Evolutionary conservation across 805 yeast genomes (phyloP).

Genomic region (Saccharomycopsis capsularis): DNA sequence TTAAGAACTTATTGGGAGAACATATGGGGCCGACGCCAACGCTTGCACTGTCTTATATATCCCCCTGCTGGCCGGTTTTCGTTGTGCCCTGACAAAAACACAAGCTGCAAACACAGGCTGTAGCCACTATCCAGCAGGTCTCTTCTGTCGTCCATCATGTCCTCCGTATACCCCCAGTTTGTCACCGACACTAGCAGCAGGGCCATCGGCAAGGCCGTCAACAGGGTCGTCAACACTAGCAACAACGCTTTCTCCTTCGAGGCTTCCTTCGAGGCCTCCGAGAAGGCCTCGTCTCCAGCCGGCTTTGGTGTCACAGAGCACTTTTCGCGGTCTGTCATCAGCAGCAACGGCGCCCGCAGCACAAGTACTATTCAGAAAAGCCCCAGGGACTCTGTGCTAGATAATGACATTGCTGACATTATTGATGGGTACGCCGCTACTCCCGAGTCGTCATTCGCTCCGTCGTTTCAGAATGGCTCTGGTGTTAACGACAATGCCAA

Average conservation of each 20-base stretch:
- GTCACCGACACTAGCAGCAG: too few species aligned
- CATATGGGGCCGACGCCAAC: too few species aligned
- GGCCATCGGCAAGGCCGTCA: too few species aligned
- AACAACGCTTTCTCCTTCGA: conserved; percentile 3
- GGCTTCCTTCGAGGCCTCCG: not conserved
- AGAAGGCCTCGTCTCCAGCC: conserved; percentile 1
- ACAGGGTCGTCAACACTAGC: too few species aligned
- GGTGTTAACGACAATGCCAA: not conserved
- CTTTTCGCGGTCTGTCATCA: not conserved
- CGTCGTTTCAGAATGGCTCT: not conserved
- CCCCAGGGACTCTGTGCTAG: conserved; percentile 9
- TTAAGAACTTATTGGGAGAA: too few species aligned
- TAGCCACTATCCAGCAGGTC: too few species aligned
- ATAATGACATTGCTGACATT: conserved; percentile 11
- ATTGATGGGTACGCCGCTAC: conserved; percentile 5
- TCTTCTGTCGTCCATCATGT: too few species aligned
- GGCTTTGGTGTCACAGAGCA: conserved; percentile 1
- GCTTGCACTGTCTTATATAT: too few species aligned
- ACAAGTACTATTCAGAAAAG: not conserved
- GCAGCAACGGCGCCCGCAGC: not conserved
- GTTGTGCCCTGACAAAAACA: too few species aligned
- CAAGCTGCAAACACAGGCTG: too few species aligned
- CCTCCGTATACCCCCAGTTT: too few species aligned
- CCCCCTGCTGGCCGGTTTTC: too few species aligned
- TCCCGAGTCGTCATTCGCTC: not conserved